Evolutionary conservation across 2,329 filamentous ascomycete species (phyloP).

Genomic region (Penicillium frequentans): DNA sequence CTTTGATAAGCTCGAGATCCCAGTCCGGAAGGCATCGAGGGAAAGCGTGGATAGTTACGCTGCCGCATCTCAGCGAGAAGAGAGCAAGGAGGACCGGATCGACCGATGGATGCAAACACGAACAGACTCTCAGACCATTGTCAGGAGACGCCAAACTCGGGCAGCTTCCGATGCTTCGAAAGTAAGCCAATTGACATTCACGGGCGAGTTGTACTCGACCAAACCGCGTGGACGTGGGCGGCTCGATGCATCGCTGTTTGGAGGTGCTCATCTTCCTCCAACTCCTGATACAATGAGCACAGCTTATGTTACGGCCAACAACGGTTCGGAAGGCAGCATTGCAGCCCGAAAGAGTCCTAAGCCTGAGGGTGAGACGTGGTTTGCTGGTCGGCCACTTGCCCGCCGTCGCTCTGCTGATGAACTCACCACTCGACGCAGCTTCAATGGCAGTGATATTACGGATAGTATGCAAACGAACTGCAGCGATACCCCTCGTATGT

Average conservation of each 20-base stretch:
- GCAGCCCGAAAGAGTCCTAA: constrained; percentile 27
- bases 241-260: constrained; percentile 34
- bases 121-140: constrained; percentile 16
- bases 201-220: constrained; percentile 25
- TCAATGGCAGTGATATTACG: constrained; percentile 28
- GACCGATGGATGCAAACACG: constrained; percentile 34
- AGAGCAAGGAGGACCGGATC: constrained; percentile 27
- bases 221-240: constrained; percentile 28
- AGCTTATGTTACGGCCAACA: constrained; percentile 30
- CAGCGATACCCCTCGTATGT: constrained; percentile 31
- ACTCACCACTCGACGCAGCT: constrained; percentile 31
- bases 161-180: constrained; percentile 23
- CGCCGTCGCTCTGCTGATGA: constrained; percentile 38
- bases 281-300: constrained; percentile 48
- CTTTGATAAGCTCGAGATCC: constrained; percentile 30
- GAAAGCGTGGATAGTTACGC: constrained; percentile 19
- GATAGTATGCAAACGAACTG: constrained; percentile 35
- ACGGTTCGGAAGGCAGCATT: constrained; percentile 38
- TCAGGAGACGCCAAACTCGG: constrained; percentile 18
- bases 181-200: constrained; percentile 19
- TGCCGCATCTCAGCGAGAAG: constrained; percentile 12
- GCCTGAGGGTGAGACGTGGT: constrained; percentile 19
- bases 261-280: constrained; percentile 36
- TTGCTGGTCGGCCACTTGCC: constrained; percentile 21
- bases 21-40: constrained; percentile 21